Percentiles rank a stretch among this genome's conserved stretches.
These are phyloP conservation scores for Citrus australasica DNA, from an alignment of 345 rosid species.

Conservation along the genomic window DNA sequence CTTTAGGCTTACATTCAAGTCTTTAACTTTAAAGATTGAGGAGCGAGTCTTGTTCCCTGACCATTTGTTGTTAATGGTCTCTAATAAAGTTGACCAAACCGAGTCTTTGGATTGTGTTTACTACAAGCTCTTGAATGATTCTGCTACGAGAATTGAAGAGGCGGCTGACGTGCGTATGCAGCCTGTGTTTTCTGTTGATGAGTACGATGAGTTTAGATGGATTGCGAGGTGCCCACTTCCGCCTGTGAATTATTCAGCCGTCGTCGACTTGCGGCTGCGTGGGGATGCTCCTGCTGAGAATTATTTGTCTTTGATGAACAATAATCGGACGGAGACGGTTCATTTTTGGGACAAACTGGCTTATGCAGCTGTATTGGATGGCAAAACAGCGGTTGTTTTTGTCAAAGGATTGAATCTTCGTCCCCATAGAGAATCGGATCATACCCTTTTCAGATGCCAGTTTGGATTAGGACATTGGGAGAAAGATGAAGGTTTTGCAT, in stretches of 20 bases:
- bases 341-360: constrained; percentile 68
- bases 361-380: constrained; percentile 73
- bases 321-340: constrained; percentile 27
- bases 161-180: constrained; percentile 13
- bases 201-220: constrained; percentile 47
- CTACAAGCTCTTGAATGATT: constrained; percentile 8
- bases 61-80: constrained; percentile 60
- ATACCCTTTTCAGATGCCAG: constrained; percentile 61
- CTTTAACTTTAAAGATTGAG: constrained; percentile 38
- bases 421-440: constrained; percentile 67
- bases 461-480: constrained; percentile 47
- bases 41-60: constrained; percentile 79
- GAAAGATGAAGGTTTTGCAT: constrained; percentile 35
- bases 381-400: constrained; percentile 64
- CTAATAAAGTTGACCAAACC: constrained; percentile 23
- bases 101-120: constrained; percentile 64
- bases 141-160: constrained; percentile 12
- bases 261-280: constrained; percentile 45
- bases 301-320: constrained; percentile 19
- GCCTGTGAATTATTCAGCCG: constrained; percentile 54
- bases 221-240: constrained; percentile 73
- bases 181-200: constrained; percentile 55
- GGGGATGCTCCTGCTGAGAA: constrained; percentile 28
- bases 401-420: constrained; percentile 89
- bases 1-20: constrained; percentile 17